Base-by-base conservation (phyloP, 768 basidiomycete species). In the Cystofilobasidium capitatum region DNA sequence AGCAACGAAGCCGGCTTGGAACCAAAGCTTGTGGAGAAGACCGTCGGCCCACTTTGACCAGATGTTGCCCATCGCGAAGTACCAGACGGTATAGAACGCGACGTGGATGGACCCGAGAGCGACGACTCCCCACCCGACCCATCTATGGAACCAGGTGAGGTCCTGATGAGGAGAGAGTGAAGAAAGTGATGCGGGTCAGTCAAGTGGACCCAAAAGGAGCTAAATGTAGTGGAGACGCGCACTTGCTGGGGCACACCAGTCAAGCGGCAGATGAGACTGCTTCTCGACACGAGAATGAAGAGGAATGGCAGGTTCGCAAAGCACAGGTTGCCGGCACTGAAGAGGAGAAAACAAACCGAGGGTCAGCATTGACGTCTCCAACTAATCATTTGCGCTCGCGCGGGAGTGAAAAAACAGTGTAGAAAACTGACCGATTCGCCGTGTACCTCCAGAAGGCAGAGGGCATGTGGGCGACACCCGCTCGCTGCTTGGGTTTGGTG, bases 71-170 rank as follows among this genome's bases (percentile, higher is more conserved):
- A 63, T 22, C 20, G 20, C 16, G 62, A 51, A 13, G 47, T 49
- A 47, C 35, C 44, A 49, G n/a, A 63, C 29, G n/a, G 24, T 49
- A 42, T 42, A 40, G 24, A 61, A 31, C 12, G 29, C 59, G 59
- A 61, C 59, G 42, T 42, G 39, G 39, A 62, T 31, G 8, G 44
- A 45, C 39, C 40, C 20, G 22, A 61, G 59, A 16, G 44, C 59
- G 59, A 61, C 59, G 47, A 63, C 47, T 2, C 45, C 49, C 62
- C 62, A 63, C 9, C 62, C 62, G n/a, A 63, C 49, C 62, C 62
- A 63, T 0, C 62, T 45, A 31, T 63, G 62, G 36, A 63, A 40
- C 31, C 33, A 63, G 1, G 49, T 49, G 36, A 63, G 62, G n/a
- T 49, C 45, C 47, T 49, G 62, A 5, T 45, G 31, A n/a, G 42